phyloP scores from a whole-genome alignment of 2,329 filamentous ascomycete species.

The Sclerotinia spermophila region DNA sequence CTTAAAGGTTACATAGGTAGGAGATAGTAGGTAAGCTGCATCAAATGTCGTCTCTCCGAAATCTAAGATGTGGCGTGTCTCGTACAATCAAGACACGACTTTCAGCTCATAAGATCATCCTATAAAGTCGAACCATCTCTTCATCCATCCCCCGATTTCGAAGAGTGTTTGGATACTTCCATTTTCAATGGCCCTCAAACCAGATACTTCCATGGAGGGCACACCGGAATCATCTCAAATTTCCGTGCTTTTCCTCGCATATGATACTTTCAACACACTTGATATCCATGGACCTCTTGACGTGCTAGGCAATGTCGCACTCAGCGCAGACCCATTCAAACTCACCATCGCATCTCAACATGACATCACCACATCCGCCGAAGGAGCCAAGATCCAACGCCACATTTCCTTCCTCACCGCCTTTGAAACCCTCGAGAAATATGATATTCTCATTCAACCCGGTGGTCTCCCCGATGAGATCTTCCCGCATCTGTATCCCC shows the following conservation, averaged over 20 bases:
- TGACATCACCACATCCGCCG: conserved; percentile 2
- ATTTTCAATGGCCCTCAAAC: background rate
- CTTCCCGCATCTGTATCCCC: conserved; percentile 39
- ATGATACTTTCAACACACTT: conserved; percentile 18
- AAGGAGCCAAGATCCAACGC: conserved; percentile 12
- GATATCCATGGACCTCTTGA: conserved; percentile 15
- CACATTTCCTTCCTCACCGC: conserved; percentile 71
- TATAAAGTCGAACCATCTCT: background rate
- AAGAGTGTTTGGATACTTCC: background rate
- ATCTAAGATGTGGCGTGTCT: background rate
- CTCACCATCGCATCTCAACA: conserved; percentile 16
- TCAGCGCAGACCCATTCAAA: conserved; percentile 9
- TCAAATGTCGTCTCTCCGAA: background rate
- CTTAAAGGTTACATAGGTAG: background rate
- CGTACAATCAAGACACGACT: background rate
- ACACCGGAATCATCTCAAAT: conserved; percentile 1
- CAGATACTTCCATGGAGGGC: background rate
- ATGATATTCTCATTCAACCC: conserved; percentile 74
- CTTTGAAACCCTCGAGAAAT: conserved; percentile 54
- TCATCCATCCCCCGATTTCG: background rate
- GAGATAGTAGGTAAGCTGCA: background rate
- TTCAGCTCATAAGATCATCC: background rate
- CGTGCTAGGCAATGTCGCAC: conserved; percentile 8
- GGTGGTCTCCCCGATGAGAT: conserved; percentile 62
- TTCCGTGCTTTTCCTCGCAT: conserved; percentile 16